Percentiles rank a stretch among this genome's conserved stretches.
These are phyloP conservation scores for Clarkia xantiana DNA, from an alignment of 345 rosid species.

Conservation along the genomic window DNA sequence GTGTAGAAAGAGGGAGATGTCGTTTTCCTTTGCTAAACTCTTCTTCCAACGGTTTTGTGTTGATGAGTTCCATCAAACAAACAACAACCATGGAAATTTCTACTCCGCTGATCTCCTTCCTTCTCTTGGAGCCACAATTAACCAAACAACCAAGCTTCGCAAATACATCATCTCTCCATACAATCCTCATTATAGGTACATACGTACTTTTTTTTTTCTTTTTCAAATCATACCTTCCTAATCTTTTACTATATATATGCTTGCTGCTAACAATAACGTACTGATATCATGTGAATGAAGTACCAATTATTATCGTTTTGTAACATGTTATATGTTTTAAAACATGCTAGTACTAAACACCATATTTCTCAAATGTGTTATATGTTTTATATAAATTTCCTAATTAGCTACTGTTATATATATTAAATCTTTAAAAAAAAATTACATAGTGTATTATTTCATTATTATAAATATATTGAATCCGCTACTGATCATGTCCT, in stretches of 20 bases:
- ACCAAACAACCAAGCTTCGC: constrained; percentile 67
- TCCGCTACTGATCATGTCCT: constrained; percentile 1
- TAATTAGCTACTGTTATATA: too few species aligned
- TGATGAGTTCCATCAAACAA: constrained; percentile 38
- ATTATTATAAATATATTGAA: too few species aligned
- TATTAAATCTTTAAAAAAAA: too few species aligned
- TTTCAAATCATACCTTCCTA: not conserved
- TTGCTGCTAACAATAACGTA: not conserved
- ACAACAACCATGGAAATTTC: constrained; percentile 35
- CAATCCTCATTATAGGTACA: constrained; percentile 62
- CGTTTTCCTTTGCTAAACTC: constrained; percentile 32
- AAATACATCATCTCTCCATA: constrained; percentile 73
- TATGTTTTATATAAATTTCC: too few species aligned
- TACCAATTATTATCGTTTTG: too few species aligned
- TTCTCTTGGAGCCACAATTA: constrained; percentile 84
- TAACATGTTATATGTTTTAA: too few species aligned
- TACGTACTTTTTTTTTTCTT: too few species aligned
- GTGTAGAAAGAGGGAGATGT: constrained; percentile 25
- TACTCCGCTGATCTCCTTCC: constrained; percentile 78
- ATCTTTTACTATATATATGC: not conserved
- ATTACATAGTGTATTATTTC: too few species aligned
- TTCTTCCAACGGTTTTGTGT: constrained; percentile 73
- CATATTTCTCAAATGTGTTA: too few species aligned
- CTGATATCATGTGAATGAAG: too few species aligned
- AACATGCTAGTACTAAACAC: too few species aligned